These are phyloP conservation scores for Aspergillus saccharolyticus DNA, from an alignment of 495 filamentous ascomycete genomes.

Conservation along the genomic window DNA sequence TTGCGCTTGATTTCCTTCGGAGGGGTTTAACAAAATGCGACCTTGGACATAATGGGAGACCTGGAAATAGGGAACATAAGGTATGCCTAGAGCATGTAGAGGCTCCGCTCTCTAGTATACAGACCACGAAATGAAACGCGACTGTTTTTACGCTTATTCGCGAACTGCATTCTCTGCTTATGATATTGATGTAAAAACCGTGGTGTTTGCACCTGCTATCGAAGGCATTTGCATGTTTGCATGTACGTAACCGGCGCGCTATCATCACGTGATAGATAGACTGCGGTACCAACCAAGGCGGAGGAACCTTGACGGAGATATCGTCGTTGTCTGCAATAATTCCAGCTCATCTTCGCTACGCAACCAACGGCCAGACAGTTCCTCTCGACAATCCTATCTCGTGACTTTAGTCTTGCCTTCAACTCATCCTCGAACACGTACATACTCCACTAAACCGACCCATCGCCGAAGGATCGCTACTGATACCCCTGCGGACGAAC, in stretches of 20 bases:
- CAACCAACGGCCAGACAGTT: too few species aligned
- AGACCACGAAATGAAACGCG: conserved; percentile 24
- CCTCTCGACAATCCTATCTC: too few species aligned
- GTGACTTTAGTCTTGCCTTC: too few species aligned
- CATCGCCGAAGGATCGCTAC: too few species aligned
- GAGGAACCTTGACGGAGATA: not conserved
- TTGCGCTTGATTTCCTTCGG: conserved; percentile 15
- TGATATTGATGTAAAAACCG: not conserved
- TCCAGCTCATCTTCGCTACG: too few species aligned
- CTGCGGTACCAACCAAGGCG: not conserved
- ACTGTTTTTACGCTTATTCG: too few species aligned
- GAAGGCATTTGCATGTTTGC: too few species aligned
- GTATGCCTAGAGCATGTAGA: conserved; percentile 18
- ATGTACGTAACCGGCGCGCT: not conserved
- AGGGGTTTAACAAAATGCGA: conserved; percentile 20
- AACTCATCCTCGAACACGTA: too few species aligned
- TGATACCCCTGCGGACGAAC: too few species aligned
- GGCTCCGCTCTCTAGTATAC: conserved; percentile 25
- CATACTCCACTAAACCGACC: too few species aligned
- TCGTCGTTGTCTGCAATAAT: too few species aligned
- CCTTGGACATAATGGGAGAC: conserved; percentile 24
- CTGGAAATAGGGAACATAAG: conserved; percentile 17
- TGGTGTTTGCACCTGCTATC: too few species aligned
- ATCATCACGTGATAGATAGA: not conserved
- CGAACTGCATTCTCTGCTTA: conserved; percentile 12